Percentiles rank a stretch among this genome's conserved stretches.
phyloP scores from a whole-genome alignment of 768 basidiomycete species.

The Cantharellus cinnabarinus region DNA sequence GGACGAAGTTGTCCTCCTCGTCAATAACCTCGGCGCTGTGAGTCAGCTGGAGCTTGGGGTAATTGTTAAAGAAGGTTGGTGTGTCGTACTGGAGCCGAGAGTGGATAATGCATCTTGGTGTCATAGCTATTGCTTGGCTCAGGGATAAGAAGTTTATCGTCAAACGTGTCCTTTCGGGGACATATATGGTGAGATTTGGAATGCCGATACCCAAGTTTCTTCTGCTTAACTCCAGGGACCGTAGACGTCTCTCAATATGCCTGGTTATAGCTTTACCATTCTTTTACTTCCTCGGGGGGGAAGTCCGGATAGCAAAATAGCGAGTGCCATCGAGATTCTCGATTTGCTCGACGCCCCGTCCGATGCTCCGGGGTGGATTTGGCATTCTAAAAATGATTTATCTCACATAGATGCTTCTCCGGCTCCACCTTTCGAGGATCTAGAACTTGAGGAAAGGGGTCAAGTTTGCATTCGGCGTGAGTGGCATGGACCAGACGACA shows the following conservation, averaged over 20 bases:
- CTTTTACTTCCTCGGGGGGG: constrained; percentile 42
- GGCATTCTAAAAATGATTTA: constrained; percentile 31
- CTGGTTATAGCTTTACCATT: constrained; percentile 73
- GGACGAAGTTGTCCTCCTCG: constrained; percentile 55
- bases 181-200: constrained; percentile 50
- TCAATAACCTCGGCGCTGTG: constrained; percentile 37
- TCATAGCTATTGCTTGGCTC: constrained; percentile 13
- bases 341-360: constrained; percentile 48
- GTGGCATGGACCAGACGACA: background rate
- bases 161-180: constrained; percentile 49
- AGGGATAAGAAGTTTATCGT: constrained; percentile 23
- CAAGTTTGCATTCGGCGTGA: background rate
- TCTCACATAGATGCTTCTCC: background rate
- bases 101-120: background rate
- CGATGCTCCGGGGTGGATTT: constrained; percentile 70
- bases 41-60: constrained; percentile 33
- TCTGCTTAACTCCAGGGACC: constrained; percentile 1
- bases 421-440: background rate
- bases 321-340: constrained; percentile 25
- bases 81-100: background rate
- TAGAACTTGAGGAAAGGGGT: background rate
- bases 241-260: constrained; percentile 82
- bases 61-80: constrained; percentile 13
- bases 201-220: background rate
- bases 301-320: constrained; percentile 19